phyloP scores from a whole-genome alignment of 2,329 filamentous ascomycete genomes.

The Alternaria panax region DNA sequence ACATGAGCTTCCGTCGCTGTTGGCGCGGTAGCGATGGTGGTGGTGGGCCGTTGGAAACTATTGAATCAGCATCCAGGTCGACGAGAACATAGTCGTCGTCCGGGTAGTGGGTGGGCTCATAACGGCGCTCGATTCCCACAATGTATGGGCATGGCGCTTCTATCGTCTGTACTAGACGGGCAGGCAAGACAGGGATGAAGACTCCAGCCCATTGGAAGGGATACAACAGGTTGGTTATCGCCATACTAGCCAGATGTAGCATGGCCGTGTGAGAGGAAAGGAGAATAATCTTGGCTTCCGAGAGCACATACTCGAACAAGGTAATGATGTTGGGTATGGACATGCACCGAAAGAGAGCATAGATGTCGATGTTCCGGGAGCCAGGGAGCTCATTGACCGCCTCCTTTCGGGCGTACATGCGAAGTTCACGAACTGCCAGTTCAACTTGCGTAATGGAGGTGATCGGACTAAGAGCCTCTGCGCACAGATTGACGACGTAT shows the following conservation, averaged over 20 bases:
- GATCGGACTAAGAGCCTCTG: conserved; percentile 89
- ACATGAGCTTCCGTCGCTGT: conserved; percentile 86
- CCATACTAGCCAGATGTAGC: conserved; percentile 90
- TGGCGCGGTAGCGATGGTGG: conserved; percentile 85
- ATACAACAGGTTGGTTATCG: conserved; percentile 85
- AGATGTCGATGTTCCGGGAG: conserved; percentile 89
- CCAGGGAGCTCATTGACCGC: conserved; percentile 92
- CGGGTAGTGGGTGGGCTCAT: conserved; percentile 83
- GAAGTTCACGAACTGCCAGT: conserved; percentile 84
- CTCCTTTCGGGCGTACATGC: conserved; percentile 91
- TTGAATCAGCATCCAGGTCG: conserved; percentile 88
- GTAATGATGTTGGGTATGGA: conserved; percentile 92
- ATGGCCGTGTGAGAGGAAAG: conserved; percentile 95
- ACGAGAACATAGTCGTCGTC: conserved; percentile 96
- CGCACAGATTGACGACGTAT: conserved; percentile 96
- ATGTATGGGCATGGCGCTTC: conserved; percentile 98
- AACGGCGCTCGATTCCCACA: conserved; percentile 91
- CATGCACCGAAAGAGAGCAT: conserved; percentile 87
- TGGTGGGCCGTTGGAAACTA: conserved; percentile 79
- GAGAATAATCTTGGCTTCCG: conserved; percentile 94
- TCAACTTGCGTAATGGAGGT: conserved; percentile 97
- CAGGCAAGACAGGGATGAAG: conserved; percentile 89
- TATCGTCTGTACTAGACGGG: conserved; percentile 84
- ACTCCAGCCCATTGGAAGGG: conserved; percentile 93
- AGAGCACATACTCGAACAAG: conserved; percentile 89